Evolutionary conservation across 345 rosid genomes (phyloP).

Genomic region (Limnanthes douglasii): DNA sequence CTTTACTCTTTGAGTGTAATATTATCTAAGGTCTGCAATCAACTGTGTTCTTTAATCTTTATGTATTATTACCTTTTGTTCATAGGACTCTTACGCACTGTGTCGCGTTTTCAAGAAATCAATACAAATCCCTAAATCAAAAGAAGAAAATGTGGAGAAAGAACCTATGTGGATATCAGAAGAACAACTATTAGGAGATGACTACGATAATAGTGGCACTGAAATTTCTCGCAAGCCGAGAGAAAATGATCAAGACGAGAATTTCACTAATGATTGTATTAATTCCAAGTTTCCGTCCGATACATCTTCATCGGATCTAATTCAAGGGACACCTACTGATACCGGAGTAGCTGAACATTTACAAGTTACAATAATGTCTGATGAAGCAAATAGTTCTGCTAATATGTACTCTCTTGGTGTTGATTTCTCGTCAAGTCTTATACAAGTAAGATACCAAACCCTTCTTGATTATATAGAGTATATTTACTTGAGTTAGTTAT

Average conservation of each 20-base stretch:
- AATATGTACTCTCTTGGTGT: conserved; percentile 5
- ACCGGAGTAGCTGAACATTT: no score
- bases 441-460: background rate
- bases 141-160: conserved; percentile 18
- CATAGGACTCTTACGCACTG: conserved; percentile 20
- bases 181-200: conserved; percentile 15
- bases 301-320: no score
- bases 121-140: conserved; percentile 15
- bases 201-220: conserved; percentile 14
- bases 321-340: no score
- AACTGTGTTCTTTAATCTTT: no score
- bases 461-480: background rate
- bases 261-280: no score
- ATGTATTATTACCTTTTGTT: no score
- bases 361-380: conserved; percentile 14
- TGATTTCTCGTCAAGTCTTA: background rate
- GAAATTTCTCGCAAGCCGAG: conserved; percentile 6
- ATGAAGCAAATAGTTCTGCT: conserved; percentile 11
- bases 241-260: conserved; percentile 10
- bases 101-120: conserved; percentile 21
- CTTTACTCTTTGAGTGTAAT: no score
- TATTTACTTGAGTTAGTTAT: no score
- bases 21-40: no score
- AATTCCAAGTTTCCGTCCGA: no score
- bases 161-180: conserved; percentile 11